These are phyloP conservation scores for Dentipellis fragilis DNA, from an alignment of 768 basidiomycete species.

Conservation along the genomic window DNA sequence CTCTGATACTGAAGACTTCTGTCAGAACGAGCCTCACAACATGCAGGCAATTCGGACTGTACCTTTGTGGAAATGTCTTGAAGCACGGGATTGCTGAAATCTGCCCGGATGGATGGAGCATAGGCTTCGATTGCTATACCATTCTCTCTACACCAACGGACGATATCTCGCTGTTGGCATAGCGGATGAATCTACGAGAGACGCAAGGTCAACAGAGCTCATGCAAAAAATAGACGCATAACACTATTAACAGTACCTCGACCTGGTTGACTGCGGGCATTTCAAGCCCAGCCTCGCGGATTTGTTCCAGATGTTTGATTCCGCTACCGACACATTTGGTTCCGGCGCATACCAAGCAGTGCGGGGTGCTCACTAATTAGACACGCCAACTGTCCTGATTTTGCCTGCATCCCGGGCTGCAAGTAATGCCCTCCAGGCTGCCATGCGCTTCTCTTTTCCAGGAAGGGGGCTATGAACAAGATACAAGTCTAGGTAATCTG, in stretches of 20 bases:
- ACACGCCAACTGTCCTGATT: slow-evolving; percentile 67
- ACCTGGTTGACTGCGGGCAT: slow-evolving; percentile 74
- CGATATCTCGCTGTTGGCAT: slow-evolving; percentile 35
- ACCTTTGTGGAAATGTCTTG: slow-evolving; percentile 52
- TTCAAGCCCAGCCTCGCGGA: slow-evolving; percentile 48
- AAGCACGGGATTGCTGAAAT: slow-evolving; percentile 40
- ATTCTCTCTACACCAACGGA: slow-evolving; percentile 36
- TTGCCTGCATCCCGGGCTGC: slow-evolving; percentile 57
- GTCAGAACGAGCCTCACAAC: neutral
- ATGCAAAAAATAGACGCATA: neutral
- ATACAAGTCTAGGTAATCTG: slow-evolving; percentile 64
- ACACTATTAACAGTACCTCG: slow-evolving; percentile 45
- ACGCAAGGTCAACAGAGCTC: neutral
- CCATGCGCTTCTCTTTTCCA: slow-evolving; percentile 55
- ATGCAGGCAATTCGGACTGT: slow-evolving; percentile 5
- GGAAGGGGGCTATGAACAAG: slow-evolving; percentile 68
- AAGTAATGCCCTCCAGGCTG: slow-evolving; percentile 59
- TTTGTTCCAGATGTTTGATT: slow-evolving; percentile 67
- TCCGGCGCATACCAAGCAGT: neutral
- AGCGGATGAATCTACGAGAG: slow-evolving; percentile 63
- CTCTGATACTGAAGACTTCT: slow-evolving; percentile 34
- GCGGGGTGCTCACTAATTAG: slow-evolving; percentile 55
- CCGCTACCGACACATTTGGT: slow-evolving; percentile 31
- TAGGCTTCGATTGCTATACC: slow-evolving; percentile 68
- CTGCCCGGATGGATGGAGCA: slow-evolving; percentile 55